A percentile compares a stretch with the other conserved stretches of the same genome.
Evolutionary conservation across 495 filamentous ascomycete species (phyloP).

Genomic region (Neurospora sp.): DNA sequence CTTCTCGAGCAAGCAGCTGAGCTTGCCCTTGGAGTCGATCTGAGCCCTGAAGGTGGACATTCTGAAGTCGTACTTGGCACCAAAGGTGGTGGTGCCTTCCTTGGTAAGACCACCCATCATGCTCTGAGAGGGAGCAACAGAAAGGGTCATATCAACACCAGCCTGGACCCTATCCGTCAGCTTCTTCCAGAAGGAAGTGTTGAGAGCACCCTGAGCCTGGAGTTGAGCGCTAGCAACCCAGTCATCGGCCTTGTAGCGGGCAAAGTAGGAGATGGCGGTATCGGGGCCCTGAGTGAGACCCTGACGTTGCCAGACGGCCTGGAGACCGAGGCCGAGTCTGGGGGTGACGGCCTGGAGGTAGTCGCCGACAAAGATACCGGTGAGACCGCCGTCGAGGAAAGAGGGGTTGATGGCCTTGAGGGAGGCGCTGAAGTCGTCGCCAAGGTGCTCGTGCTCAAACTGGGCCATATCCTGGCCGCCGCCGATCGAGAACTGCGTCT

Average conservation of each 20-base stretch:
- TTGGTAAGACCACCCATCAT: constrained; percentile 66
- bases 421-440: constrained; percentile 82
- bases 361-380: constrained; percentile 88
- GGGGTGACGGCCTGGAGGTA: constrained; percentile 92
- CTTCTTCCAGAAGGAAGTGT: constrained; percentile 89
- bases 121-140: constrained; percentile 56
- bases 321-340: constrained; percentile 75
- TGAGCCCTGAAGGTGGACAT: constrained; percentile 90
- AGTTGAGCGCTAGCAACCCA: constrained; percentile 87
- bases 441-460: constrained; percentile 88
- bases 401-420: constrained; percentile 93
- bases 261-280: constrained; percentile 75
- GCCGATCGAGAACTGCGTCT: constrained; percentile 71
- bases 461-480: constrained; percentile 62
- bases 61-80: constrained; percentile 97
- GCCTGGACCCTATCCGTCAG: constrained; percentile 94
- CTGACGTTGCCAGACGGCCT: constrained; percentile 85
- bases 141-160: constrained; percentile 87
- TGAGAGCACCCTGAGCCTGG: constrained; percentile 70
- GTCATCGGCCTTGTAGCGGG: constrained; percentile 75
- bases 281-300: constrained; percentile 71
- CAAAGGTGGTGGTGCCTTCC: constrained; percentile 82
- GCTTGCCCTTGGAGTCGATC: constrained; percentile 86
- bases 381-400: constrained; percentile 77
- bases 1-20: constrained; percentile 91